Evolutionary conservation across 352 stramenopile species (phyloP).

Genomic region (Aphanomyces cochlioides): DNA sequence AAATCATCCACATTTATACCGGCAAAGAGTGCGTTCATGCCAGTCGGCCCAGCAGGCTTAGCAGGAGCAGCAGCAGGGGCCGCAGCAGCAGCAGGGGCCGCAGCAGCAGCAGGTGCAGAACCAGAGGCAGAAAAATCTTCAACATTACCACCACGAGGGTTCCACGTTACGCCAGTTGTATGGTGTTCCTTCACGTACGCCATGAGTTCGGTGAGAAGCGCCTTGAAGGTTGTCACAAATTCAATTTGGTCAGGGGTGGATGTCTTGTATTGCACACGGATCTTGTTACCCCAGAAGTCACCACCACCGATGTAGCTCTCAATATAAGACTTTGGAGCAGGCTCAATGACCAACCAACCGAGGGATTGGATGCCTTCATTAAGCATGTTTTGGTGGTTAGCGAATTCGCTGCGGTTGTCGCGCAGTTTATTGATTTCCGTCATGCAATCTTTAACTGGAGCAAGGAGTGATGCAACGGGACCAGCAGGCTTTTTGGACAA

Average conservation of each 20-base stretch:
- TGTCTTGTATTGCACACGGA: slow-evolving; percentile 95
- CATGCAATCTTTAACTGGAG: slow-evolving; percentile 66
- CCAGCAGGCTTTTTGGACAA: slow-evolving; percentile 89
- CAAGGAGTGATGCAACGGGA: slow-evolving; percentile 64
- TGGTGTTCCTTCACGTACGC: slow-evolving; percentile 95
- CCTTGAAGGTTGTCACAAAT: slow-evolving; percentile 94
- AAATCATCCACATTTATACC: slow-evolving; percentile 35
- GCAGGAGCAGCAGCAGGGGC: slow-evolving; percentile 36
- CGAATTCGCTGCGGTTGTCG: slow-evolving; percentile 78
- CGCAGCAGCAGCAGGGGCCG: slow-evolving; percentile 35
- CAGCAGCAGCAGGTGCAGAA: slow-evolving; percentile 31
- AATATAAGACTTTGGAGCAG: slow-evolving; percentile 91
- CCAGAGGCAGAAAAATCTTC: slow-evolving; percentile 39
- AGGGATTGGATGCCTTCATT: slow-evolving; percentile 83
- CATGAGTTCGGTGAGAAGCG: slow-evolving; percentile 86
- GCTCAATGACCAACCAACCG: slow-evolving; percentile 75
- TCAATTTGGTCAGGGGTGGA: slow-evolving; percentile 86
- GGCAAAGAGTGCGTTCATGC: slow-evolving; percentile 80
- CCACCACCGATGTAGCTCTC: slow-evolving; percentile 92
- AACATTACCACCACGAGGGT: slow-evolving; percentile 74
- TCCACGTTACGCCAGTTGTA: slow-evolving; percentile 93
- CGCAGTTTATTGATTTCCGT: slow-evolving; percentile 77
- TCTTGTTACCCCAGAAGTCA: slow-evolving; percentile 98
- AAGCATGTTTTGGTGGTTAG: slow-evolving; percentile 86
- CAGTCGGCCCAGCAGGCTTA: slow-evolving; percentile 42